Base-by-base conservation (phyloP, 2,329 filamentous ascomycete species). In the Calonectria pseudoreteaudii region DNA sequence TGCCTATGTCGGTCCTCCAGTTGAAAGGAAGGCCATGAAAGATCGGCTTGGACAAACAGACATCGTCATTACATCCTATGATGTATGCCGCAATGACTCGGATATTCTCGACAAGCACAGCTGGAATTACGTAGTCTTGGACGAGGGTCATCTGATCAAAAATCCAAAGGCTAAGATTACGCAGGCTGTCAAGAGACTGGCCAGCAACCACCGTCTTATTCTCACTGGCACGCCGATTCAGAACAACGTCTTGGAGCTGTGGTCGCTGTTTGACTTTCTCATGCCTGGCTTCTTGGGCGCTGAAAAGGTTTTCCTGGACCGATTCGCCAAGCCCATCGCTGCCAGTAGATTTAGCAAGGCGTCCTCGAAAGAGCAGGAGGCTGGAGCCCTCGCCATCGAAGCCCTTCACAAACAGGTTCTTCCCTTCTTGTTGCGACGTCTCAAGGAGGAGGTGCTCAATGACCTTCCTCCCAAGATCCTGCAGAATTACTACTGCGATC, bases 401-500 rank as follows among this genome's bases (percentile, higher is more conserved):
- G 97, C 97, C n/a, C 88, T 99, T 28, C 97, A 99, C 86, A 99
- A 99, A 84, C 97, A 99, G 83, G 97, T 99, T 2, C 87, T 99
- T 41, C 97, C 97, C 1, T 99, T 99, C 92, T 88, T 99, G 75
- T 91, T 99, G 49, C 95, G 97, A 74, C 96, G 97, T 80, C 90
- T 99, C 79, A 99, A 99, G 86, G 97, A 99, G 86, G 97, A 99
- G 84, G 97, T 99, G 23, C 89, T 99, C 73, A 94, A 99, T 79
- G 97, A 99, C 81, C 88, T 99, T 11, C 97, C 97, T 2, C 97
- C 97, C 10, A 99, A 99, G 91, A 99, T 99, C 80, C 87, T 99
- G 66, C 97, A 99, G 83, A 99, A 99, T 85, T 99, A 99, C 87
- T 99, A 99, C 86, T 99, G 97, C 84, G 97, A 99, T 81, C 92